A percentile compares a stretch with the other conserved stretches of the same genome.
Evolutionary conservation across 345 rosid species (phyloP).

Genomic region (Dovyalis caffra): DNA sequence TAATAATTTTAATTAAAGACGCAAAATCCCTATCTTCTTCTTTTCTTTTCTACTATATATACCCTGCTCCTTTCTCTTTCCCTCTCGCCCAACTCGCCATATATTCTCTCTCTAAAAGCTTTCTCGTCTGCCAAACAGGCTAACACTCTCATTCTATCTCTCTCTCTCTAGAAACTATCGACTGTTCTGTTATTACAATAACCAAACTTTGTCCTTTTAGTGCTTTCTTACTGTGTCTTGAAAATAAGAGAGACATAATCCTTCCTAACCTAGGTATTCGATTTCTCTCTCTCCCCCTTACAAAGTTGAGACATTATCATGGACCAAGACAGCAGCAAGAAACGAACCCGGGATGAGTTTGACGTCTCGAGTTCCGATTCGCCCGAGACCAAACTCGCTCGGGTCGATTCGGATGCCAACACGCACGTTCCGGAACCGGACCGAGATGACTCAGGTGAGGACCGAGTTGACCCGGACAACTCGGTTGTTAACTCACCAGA

Average conservation of each 20-base stretch:
- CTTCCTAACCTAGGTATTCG: no score
- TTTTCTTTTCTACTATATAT: constrained; percentile 35
- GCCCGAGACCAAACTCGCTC: constrained; percentile 28
- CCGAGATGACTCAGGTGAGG: background rate
- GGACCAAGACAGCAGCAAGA: constrained; percentile 22
- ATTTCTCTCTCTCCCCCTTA: background rate
- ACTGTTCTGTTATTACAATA: no score
- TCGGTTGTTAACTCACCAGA: constrained; percentile 39
- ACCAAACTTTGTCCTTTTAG: no score
- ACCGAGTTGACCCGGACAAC: background rate
- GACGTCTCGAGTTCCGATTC: constrained; percentile 13
- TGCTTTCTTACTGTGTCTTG: no score
- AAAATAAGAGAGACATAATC: no score
- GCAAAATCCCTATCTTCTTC: constrained; percentile 5
- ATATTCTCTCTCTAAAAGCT: constrained; percentile 37
- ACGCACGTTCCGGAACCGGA: background rate
- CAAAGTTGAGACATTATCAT: background rate
- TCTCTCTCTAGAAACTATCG: background rate
- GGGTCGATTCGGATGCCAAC: constrained; percentile 14
- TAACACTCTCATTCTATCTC: background rate
- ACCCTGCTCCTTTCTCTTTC: constrained; percentile 22
- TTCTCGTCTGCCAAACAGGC: background rate
- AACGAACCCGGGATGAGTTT: constrained; percentile 29
- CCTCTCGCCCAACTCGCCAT: constrained; percentile 7
- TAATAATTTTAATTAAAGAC: background rate